These are phyloP conservation scores for Solanum gandarillasii DNA, from an alignment of 257 asterid genomes.

Conservation along the genomic window DNA sequence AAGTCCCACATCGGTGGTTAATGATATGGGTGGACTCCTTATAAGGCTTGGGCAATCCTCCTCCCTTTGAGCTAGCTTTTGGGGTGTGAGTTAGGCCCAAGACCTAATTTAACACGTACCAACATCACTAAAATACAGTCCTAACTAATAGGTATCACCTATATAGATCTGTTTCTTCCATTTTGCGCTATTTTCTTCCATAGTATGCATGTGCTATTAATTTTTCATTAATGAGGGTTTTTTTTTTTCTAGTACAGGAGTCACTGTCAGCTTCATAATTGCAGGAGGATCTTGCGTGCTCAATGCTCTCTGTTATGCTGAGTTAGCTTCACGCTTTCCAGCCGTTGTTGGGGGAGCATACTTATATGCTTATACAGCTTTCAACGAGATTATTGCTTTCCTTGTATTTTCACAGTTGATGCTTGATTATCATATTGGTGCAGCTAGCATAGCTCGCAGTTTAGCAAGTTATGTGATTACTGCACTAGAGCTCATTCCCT, in stretches of 20 bases:
- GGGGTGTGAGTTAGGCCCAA: no score
- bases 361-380: constrained; percentile 81
- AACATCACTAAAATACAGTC: background rate
- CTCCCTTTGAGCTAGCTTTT: no score
- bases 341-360: constrained; percentile 99
- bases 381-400: constrained; percentile 91
- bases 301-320: constrained; percentile 93
- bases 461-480: constrained; percentile 74
- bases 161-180: background rate
- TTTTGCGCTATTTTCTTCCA: background rate
- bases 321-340: constrained; percentile 87
- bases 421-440: constrained; percentile 96
- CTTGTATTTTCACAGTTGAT: constrained; percentile 86
- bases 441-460: constrained; percentile 98
- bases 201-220: background rate
- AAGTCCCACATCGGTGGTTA: no score
- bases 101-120: no score
- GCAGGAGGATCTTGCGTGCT: constrained; percentile 85
- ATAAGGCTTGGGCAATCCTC: no score
- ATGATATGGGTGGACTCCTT: no score
- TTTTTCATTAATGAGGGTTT: constrained; percentile 6
- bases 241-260: constrained; percentile 49
- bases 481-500: constrained; percentile 71
- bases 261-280: constrained; percentile 70
- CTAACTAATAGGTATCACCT: background rate